Percentiles rank a stretch among this genome's conserved stretches.
phyloP scores from a whole-genome alignment of 148 eudicot genomes.

The Arbutus unedo region DNA sequence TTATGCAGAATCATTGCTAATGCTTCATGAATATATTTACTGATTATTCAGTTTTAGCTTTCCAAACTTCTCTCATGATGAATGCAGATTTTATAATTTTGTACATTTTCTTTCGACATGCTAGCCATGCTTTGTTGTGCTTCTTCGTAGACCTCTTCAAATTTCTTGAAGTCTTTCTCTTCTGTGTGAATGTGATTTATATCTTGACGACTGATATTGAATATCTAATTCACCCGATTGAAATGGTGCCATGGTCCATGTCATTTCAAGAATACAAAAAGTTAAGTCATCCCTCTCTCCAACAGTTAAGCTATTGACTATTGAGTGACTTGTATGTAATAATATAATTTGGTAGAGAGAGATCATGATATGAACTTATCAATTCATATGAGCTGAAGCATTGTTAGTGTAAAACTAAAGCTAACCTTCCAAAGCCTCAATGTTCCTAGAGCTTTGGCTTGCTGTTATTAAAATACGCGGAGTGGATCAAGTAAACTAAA shows the following conservation, averaged over 20 bases:
- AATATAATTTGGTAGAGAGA: background rate
- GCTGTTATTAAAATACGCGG: background rate
- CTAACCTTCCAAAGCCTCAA: background rate
- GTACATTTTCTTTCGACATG: background rate
- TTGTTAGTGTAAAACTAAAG: background rate
- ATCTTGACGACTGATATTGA: background rate
- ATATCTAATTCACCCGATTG: background rate
- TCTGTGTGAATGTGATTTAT: background rate
- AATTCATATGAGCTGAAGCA: background rate
- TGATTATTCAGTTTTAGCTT: background rate
- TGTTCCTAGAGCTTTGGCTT: background rate
- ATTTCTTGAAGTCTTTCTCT: background rate
- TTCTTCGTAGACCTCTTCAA: background rate
- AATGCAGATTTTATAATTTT: background rate
- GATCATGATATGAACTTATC: background rate
- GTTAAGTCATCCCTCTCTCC: background rate
- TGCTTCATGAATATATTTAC: background rate
- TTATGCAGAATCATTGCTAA: background rate
- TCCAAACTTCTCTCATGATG: background rate
- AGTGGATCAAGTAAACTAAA: background rate
- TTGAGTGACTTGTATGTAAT: background rate
- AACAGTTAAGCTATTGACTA: background rate
- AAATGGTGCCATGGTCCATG: background rate
- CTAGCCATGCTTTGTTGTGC: background rate
- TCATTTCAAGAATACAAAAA: background rate